phyloP scores from a whole-genome alignment of 768 basidiomycete genomes.

The Pholiota molesta region DNA sequence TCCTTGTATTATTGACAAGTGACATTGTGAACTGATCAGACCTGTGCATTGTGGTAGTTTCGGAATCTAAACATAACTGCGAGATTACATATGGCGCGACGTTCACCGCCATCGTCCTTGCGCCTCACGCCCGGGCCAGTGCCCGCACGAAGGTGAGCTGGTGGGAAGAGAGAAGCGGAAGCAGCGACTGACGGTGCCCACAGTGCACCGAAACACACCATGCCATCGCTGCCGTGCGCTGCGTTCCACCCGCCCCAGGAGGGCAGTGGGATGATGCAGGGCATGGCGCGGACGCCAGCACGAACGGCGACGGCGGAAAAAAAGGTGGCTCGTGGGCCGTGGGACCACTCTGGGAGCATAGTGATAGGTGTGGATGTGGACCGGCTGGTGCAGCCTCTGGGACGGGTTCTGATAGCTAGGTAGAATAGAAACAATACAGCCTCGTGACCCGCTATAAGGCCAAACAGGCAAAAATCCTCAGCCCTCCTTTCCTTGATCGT shows the following conservation, averaged over 20 bases:
- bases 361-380: slow-evolving; percentile 47
- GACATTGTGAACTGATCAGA: neutral
- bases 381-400: slow-evolving; percentile 45
- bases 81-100: slow-evolving; percentile 56
- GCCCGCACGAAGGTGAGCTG: slow-evolving; percentile 52
- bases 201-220: slow-evolving; percentile 60
- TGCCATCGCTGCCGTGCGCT: slow-evolving; percentile 69
- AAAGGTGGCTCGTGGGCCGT: slow-evolving; percentile 49
- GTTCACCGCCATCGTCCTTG: slow-evolving; percentile 68
- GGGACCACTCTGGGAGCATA: slow-evolving; percentile 59
- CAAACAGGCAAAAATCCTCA: neutral
- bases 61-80: neutral
- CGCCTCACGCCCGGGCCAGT: slow-evolving; percentile 63
- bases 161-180: neutral
- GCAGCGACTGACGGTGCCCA: slow-evolving; percentile 13
- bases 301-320: slow-evolving; percentile 10
- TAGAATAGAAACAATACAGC: slow-evolving; percentile 18
- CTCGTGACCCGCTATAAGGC: slow-evolving; percentile 12
- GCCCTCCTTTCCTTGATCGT: slow-evolving; percentile 16
- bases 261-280: slow-evolving; percentile 17
- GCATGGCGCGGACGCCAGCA: slow-evolving; percentile 5
- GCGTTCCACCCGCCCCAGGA: slow-evolving; percentile 39
- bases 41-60: neutral
- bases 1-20: neutral
- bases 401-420: slow-evolving; percentile 43